Evolutionary conservation across 148 eudicot species (phyloP).

Genomic region (Nepenthes mirabilis): DNA sequence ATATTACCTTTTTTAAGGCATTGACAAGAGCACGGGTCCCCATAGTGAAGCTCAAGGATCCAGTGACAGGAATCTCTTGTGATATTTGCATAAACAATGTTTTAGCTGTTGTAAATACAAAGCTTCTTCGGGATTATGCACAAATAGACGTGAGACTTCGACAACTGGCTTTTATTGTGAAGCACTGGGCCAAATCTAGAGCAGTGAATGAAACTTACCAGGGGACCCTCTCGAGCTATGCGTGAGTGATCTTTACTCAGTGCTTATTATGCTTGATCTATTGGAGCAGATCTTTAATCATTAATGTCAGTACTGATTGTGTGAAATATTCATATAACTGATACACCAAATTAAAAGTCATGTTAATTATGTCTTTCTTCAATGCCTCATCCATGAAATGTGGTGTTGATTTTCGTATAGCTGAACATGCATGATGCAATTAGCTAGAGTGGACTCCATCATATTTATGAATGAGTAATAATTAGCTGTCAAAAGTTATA

Average conservation of each 20-base stretch:
- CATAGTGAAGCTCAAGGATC: conserved; percentile 94
- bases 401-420: too few relatives aligned
- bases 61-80: conserved; percentile 75
- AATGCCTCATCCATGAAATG: too few relatives aligned
- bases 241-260: conserved; percentile 46
- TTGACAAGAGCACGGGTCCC: conserved; percentile 90
- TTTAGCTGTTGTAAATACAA: conserved; percentile 87
- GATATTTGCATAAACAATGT: conserved; percentile 90
- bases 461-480: too few relatives aligned
- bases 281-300: neutral
- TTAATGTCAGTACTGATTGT: neutral
- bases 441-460: too few relatives aligned
- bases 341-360: neutral
- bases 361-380: too few relatives aligned
- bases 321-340: neutral
- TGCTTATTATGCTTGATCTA: neutral
- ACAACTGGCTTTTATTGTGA: conserved; percentile 87
- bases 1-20: conserved; percentile 37
- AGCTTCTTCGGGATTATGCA: conserved; percentile 81
- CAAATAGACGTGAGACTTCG: conserved; percentile 71
- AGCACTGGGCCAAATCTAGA: conserved; percentile 96
- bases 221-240: conserved; percentile 94
- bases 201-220: conserved; percentile 90
- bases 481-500: too few relatives aligned
- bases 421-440: too few relatives aligned